Conservation (phyloP, 2,329 filamentous ascomycete genomes). For the Apiospora marii region DNA sequence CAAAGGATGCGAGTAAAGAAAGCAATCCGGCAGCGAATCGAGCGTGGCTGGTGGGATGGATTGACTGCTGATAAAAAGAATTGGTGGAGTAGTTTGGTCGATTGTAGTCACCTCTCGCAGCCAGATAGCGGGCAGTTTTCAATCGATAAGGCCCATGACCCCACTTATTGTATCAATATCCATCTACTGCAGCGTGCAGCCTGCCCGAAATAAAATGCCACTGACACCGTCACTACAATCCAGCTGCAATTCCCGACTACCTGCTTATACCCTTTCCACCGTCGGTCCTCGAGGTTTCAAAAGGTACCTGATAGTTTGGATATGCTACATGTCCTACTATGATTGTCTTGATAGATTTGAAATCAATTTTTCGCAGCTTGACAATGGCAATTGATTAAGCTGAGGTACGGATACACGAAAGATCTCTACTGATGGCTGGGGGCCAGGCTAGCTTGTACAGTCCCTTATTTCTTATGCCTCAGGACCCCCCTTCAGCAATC, state of each 20-base stretch:
- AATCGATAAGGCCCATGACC: not conserved
- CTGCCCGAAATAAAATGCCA: not conserved
- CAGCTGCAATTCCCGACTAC: too few relatives aligned
- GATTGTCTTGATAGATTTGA: too few relatives aligned
- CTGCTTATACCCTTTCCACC: too few relatives aligned
- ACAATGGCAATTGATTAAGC: too few relatives aligned
- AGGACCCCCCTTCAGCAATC: too few relatives aligned
- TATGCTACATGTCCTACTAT: too few relatives aligned
- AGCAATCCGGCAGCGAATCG: not conserved
- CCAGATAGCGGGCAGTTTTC: conserved; percentile 10
- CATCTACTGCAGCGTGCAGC: conserved; percentile 10
- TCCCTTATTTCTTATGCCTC: not conserved
- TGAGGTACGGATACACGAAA: too few relatives aligned
- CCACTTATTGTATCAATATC: not conserved
- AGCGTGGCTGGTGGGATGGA: not conserved
- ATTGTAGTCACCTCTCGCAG: not conserved
- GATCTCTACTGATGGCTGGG: too few relatives aligned
- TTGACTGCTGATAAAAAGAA: conserved; percentile 5
- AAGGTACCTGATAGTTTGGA: too few relatives aligned
- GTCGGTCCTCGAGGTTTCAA: too few relatives aligned
- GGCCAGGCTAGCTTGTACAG: not conserved
- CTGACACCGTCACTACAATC: too few relatives aligned
- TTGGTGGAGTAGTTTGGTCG: conserved; percentile 4
- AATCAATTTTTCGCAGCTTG: too few relatives aligned
- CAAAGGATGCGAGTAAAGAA: conserved; percentile 7